Base-by-base conservation (phyloP, 2,329 filamentous ascomycete species). In the Lasiodiplodia sp. region DNA sequence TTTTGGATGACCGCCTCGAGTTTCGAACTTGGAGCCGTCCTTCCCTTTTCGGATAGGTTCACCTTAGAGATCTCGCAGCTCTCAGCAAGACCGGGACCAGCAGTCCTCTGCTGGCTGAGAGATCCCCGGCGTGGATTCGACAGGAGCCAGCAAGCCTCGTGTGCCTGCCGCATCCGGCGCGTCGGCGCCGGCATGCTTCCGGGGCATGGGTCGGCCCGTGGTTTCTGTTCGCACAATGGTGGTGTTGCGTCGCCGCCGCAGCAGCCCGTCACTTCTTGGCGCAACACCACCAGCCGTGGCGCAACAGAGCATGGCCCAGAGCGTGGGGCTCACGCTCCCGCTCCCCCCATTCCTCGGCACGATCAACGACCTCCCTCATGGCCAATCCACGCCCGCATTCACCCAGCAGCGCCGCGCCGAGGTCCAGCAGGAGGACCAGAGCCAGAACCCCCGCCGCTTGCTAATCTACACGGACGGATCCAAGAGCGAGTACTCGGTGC, bases 401-500 rank as follows among this genome's bases (percentile, higher is more conserved):
- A 44, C 16, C 0, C 16, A 16, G 14, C 14, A 44, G 40, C 14
- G 40, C 1, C 1, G 1, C 7, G 44, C 18, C 44, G 7, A 8
- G 8, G 44, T 21, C 44, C 18, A 21, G n/a, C 18, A 11, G 7
- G n/a, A 21, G 44, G 8, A 21, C n/a, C 44, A 47, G n/a, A 10
- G 21, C 12, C 8, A 11, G 2, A 47, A 47, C n/a, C 44, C 44
- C 2, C 44, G 18, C n/a, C 44, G 44, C 44, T 8, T 47, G 8
- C 18, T 47, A 0, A 6, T 47, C 44, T 47, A 11, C 44, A 21
- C 44, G 0, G 44, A 47, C n/a, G 44, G 2, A 3, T 47, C 44
- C 2, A n/a, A 47, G n/a, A 4, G 0, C 0, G 18, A 1, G 44
- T 47, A 21, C 44, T 0, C 0, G 7, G 44, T 21, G 12, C 2